phyloP scores from a whole-genome alignment of 805 yeast species.

The Lachancea sp. region DNA sequence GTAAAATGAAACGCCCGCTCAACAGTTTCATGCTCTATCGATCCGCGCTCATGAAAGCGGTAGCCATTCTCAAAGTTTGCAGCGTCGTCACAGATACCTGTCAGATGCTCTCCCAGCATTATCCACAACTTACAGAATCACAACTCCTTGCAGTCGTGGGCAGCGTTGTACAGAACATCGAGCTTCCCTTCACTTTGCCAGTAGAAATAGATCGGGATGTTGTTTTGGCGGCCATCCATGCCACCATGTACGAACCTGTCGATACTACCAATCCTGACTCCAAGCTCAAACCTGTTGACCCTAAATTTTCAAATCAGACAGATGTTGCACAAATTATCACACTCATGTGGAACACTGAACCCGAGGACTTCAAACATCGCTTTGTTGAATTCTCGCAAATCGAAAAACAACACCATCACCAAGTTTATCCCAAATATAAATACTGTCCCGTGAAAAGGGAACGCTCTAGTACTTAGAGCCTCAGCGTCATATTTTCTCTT shows the following conservation, averaged over 20 bases:
- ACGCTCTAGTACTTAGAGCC: background rate
- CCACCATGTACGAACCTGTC: constrained; percentile 5
- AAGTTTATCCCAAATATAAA: constrained; percentile 40
- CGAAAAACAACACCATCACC: constrained; percentile 38
- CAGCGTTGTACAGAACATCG: background rate
- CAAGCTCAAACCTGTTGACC: constrained; percentile 6
- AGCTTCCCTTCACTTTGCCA: constrained; percentile 6
- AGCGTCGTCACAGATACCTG: constrained; percentile 9
- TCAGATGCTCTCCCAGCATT: background rate
- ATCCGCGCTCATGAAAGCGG: constrained; percentile 9
- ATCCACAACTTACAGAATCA: constrained; percentile 3
- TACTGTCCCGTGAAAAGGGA: constrained; percentile 31
- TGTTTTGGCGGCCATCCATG: constrained; percentile 2
- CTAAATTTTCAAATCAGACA: constrained; percentile 8
- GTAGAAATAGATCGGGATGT: background rate
- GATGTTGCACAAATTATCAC: constrained; percentile 35
- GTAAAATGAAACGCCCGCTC: constrained; percentile 11
- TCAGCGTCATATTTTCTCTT: background rate
- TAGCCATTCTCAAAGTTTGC: constrained; percentile 8
- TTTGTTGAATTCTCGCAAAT: constrained; percentile 35
- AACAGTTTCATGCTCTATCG: constrained; percentile 12
- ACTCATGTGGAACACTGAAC: constrained; percentile 41
- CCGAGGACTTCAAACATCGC: constrained; percentile 32
- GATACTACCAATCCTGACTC: background rate
- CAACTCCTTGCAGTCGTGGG: constrained; percentile 4